Conservation (phyloP, 2,329 filamentous ascomycete genomes). For the Alternaria incomplexa region DNA sequence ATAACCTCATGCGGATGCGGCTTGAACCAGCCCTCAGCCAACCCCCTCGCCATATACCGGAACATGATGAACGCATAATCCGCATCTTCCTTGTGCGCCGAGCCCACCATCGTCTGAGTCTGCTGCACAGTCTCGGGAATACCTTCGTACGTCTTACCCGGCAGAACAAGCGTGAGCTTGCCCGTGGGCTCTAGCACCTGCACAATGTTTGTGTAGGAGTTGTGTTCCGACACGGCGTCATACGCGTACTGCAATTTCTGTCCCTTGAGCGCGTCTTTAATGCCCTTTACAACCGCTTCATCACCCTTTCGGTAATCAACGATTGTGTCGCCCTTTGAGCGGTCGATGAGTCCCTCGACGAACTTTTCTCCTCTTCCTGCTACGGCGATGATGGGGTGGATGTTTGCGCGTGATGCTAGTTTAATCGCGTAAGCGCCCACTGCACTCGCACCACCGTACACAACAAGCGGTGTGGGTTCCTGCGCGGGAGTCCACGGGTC, state of each 20-base stretch:
- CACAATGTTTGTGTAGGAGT: slow-evolving; percentile 48
- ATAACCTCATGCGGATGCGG: slow-evolving; percentile 60
- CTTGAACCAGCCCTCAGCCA: slow-evolving; percentile 59
- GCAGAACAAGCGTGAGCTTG: slow-evolving; percentile 50
- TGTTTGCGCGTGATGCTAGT: slow-evolving; percentile 46
- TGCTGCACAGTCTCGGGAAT: slow-evolving; percentile 43
- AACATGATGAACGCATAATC: slow-evolving; percentile 57
- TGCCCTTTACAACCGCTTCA: slow-evolving; percentile 47
- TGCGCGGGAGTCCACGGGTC: slow-evolving; percentile 47
- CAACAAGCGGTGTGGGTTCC: slow-evolving; percentile 39
- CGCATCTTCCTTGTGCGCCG: slow-evolving; percentile 32
- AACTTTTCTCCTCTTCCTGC: slow-evolving; percentile 48
- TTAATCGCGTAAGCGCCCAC: slow-evolving; percentile 53
- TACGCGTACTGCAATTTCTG: slow-evolving; percentile 59
- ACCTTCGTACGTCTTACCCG: slow-evolving; percentile 51
- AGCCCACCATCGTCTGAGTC: slow-evolving; percentile 48
- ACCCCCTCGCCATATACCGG: slow-evolving; percentile 52
- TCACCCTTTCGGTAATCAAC: slow-evolving; percentile 64
- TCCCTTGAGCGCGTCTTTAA: slow-evolving; percentile 54
- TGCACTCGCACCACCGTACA: slow-evolving; percentile 51
- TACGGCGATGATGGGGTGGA: slow-evolving; percentile 53
- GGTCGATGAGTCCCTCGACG: slow-evolving; percentile 48
- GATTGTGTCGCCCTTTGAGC: slow-evolving; percentile 49
- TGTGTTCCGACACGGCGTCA: slow-evolving; percentile 64
- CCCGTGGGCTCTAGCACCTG: slow-evolving; percentile 46